Base-by-base conservation (phyloP, 75 land plant genomes). In the Cupressus sempervirens region DNA sequence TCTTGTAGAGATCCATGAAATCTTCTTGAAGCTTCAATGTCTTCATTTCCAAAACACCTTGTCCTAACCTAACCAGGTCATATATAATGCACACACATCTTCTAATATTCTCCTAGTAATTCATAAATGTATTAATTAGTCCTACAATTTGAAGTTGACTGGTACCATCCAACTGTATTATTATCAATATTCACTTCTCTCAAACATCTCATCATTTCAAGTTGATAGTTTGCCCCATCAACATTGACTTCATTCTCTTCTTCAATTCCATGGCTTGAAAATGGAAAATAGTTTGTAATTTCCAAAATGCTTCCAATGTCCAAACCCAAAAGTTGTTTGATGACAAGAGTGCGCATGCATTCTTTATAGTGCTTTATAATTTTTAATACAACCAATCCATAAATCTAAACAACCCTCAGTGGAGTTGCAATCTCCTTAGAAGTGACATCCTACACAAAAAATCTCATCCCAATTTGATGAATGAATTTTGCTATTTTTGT, bases 131-230 rank as follows among this genome's bases (percentile, higher is more conserved):
- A 75, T 95, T 98, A 45, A 97, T 94, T 46, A 97, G 89, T 76
- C 95, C 98, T 74, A 90, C 95, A 43, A 96, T 95, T 76, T 95
- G 99, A 86, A 36, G 99, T 95, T 48, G 99, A 97, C 65, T 97
- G 99, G 79, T 97, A 97, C 99, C 99, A 97, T 83, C 99, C 99
- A 79, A 97, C 99, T 62, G 99, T 97, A 85, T 97, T 97, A 80
- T 95, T 97, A 83, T 97, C 99, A 73, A 97, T 95, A 92, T 97
- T 97, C 52, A 97, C 99, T 84, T 97, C 99, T 75, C 99, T 92
- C 85, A 97, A 85, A 85, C 96, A 97, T 50, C 98, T 92, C 99
- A 97, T 97, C 99, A 97, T 97, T 81, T 97, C 99, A 77, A 97
- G 94, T 87, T 97, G 99, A 87, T 97, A 97, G 87, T 95, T 97